Evolutionary conservation across 129 eudicot species (phyloP).

Genomic region (Glebionis coronaria): DNA sequence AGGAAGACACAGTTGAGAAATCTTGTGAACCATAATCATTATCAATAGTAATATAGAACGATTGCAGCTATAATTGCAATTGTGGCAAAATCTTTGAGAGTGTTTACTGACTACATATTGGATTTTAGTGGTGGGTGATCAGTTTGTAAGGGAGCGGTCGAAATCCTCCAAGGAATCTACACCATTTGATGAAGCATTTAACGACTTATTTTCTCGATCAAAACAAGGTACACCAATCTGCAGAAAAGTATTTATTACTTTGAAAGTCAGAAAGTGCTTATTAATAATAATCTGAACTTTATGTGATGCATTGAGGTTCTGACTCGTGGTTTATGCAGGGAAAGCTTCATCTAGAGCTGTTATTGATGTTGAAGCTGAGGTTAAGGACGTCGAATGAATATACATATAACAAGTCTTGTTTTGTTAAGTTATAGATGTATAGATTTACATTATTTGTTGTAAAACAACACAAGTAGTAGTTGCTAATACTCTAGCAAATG

Average conservation of each 20-base stretch:
- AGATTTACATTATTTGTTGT: slow-evolving; percentile 23
- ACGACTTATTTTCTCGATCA: slow-evolving; percentile 51
- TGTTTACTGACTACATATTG: slow-evolving; percentile 13
- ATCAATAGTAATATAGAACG: no score
- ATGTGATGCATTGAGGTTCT: background rate
- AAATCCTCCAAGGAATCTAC: slow-evolving; percentile 50
- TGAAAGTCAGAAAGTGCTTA: no score
- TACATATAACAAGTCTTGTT: slow-evolving; percentile 11
- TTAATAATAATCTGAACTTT: background rate
- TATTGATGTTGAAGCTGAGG: slow-evolving; percentile 87
- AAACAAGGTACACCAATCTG: slow-evolving; percentile 49
- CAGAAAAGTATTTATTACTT: background rate
- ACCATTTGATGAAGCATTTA: slow-evolving; percentile 49
- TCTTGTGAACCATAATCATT: background rate
- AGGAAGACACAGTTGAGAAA: background rate
- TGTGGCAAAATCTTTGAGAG: slow-evolving; percentile 13
- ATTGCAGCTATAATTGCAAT: no score
- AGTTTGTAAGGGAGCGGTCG: slow-evolving; percentile 67
- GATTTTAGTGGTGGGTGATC: slow-evolving; percentile 59
- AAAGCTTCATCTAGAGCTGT: slow-evolving; percentile 50
- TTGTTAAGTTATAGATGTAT: slow-evolving; percentile 16
- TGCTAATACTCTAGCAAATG: slow-evolving; percentile 1
- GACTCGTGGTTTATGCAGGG: slow-evolving; percentile 38
- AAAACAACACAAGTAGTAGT: slow-evolving; percentile 16
- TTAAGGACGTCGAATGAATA: slow-evolving; percentile 57